Evolutionary conservation across 768 basidiomycete species (phyloP).

Genomic region (Galerina marginata): DNA sequence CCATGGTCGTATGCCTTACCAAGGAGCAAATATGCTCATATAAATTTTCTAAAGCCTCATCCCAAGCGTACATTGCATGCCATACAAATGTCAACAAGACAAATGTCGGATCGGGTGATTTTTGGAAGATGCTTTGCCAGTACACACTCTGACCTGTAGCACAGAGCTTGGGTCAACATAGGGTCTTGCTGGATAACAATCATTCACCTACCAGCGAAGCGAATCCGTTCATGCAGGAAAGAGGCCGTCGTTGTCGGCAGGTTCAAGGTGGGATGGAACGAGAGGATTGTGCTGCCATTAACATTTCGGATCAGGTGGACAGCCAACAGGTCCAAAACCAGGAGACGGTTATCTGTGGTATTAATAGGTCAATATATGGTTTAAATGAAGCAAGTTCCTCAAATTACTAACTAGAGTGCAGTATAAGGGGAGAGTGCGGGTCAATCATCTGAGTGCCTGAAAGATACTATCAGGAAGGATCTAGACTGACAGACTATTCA

Average conservation of each 20-base stretch:
- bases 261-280: conserved; percentile 49
- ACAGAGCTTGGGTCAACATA: not conserved
- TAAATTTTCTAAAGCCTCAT: conserved; percentile 58
- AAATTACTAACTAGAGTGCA: conserved; percentile 36
- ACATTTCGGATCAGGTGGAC: conserved; percentile 52
- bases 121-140: conserved; percentile 47
- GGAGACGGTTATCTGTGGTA: conserved; percentile 31
- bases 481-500: not conserved
- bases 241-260: conserved; percentile 45
- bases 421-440: conserved; percentile 43
- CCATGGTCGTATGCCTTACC: conserved; percentile 34
- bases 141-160: conserved; percentile 48
- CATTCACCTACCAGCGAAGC: conserved; percentile 44
- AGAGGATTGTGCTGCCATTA: conserved; percentile 54
- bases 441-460: conserved; percentile 38
- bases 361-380: not conserved
- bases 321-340: conserved; percentile 52
- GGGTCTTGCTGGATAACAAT: not conserved
- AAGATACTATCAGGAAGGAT: not conserved
- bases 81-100: conserved; percentile 58
- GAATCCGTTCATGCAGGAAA: conserved; percentile 52
- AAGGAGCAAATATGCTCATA: conserved; percentile 55
- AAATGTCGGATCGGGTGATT: conserved; percentile 59
- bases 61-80: conserved; percentile 69
- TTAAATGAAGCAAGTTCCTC: not conserved